These are phyloP conservation scores for Sporothrix euskadiensis DNA, from an alignment of 2,329 filamentous ascomycete species.

Conservation along the genomic window DNA sequence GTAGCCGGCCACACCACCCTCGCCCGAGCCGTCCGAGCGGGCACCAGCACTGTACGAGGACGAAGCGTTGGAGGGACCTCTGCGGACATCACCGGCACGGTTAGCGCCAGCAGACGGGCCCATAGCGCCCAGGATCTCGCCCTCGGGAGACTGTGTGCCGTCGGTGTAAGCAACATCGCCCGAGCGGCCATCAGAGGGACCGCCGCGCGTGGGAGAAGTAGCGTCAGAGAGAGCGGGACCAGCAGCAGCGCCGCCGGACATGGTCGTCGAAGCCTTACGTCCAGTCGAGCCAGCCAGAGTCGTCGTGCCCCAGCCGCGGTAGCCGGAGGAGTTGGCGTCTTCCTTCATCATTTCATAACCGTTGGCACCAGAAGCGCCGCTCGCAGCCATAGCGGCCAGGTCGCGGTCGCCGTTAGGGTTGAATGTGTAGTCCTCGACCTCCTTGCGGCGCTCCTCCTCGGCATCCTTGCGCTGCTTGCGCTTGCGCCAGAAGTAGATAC, in stretches of 20 bases:
- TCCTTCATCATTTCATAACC: constrained; percentile 74
- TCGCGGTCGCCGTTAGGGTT: constrained; percentile 96
- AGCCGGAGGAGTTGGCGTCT: constrained; percentile 70
- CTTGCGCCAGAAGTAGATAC: constrained; percentile 83
- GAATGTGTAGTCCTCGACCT: constrained; percentile 95
- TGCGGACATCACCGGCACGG: constrained; percentile 69
- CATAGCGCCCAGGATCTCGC: constrained; percentile 80
- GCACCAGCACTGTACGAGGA: constrained; percentile 87
- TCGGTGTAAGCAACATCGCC: constrained; percentile 63
- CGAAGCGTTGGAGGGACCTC: constrained; percentile 92
- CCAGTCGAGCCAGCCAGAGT: constrained; percentile 66
- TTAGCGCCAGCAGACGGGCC: constrained; percentile 69
- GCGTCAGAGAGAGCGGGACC: constrained; percentile 72
- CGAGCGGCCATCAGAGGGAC: constrained; percentile 66
- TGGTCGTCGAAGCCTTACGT: constrained; percentile 83
- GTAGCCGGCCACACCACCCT: constrained; percentile 46
- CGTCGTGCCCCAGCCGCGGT: constrained; percentile 91
- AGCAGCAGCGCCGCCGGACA: constrained; percentile 70
- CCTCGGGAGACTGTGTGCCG: constrained; percentile 61
- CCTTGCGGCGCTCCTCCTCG: constrained; percentile 87
- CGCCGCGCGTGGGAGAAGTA: constrained; percentile 65
- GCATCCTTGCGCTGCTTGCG: constrained; percentile 81
- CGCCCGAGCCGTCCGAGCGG: constrained; percentile 68
- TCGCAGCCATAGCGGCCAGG: constrained; percentile 52
- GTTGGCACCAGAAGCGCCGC: constrained; percentile 46